Base-by-base conservation (phyloP, 1,139 yeast genomes). In the Candida neerlandica region DNA sequence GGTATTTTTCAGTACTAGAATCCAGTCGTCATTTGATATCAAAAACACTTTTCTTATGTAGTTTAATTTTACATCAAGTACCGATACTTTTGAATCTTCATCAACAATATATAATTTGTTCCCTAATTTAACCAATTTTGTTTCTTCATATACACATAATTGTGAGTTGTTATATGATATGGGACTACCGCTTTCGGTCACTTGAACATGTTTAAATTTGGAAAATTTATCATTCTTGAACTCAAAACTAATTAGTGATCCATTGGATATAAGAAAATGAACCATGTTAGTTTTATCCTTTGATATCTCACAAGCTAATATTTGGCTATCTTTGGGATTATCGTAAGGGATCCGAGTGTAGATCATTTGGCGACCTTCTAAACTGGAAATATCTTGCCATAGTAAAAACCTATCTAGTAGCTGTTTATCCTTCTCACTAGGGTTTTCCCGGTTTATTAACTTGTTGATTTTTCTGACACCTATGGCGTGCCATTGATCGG, bases 381-480 rank as follows among this genome's bases (percentile, higher is more conserved):
- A 12, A 12, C n/a, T 19, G 16, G 41, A 3, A n/a, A 37, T 12
- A 6, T 37, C 41, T 14, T 37, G 14, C 12, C n/a, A 7, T 19
- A 37, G 16, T 3, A 37, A 15, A 23, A 37, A 37, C 5, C 21
- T 14, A 27, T 33, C 19, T 18, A 23, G 3, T 7, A 45, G 45
- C 30, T 32, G 38, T 12, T 4, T 12, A 27, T 33, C 23, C 27
- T 15, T 11, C 2, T 34, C 23, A 10, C 7, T 27, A 2, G 38
- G 39, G 9, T 11, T 23, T 4, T 43, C 37, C 16, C n/a, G 23
- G n/a, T 27, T 45, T 11, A 51, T 12, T 15, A 44, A 4, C 5
- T 39, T 4, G 27, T 53, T 53, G 11, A 48, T 44, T 41, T 53
- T 52, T 10, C 43, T 41, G 4, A 50, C 33, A 15, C 49, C 26